A percentile compares a stretch with the other conserved stretches of the same genome.
phyloP scores from a whole-genome alignment of 2,329 filamentous ascomycete genomes.

The Thielaviopsis ethacetica region DNA sequence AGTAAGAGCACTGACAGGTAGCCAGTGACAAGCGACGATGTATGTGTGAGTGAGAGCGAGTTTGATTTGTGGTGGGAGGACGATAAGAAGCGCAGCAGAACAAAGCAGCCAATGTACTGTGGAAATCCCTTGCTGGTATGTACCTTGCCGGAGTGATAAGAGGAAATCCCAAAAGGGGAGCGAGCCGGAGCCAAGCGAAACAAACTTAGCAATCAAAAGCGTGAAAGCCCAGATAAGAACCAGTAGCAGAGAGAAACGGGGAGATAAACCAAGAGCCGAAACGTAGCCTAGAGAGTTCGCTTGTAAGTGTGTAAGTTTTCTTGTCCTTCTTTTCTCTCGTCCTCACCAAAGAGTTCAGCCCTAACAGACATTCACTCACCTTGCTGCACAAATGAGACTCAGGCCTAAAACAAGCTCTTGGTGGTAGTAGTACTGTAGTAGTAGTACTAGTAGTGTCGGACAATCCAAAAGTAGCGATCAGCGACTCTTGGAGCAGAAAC shows the following conservation, averaged over 20 bases:
- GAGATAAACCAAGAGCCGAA: neutral
- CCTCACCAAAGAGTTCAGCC: neutral
- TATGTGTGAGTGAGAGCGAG: too few species aligned
- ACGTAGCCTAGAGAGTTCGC: neutral
- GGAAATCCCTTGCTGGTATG: neutral
- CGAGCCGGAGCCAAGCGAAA: neutral
- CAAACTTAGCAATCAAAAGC: neutral
- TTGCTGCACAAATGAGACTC: neutral
- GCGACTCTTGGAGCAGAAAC: too few species aligned
- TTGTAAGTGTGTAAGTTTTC: neutral
- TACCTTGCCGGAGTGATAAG: neutral
- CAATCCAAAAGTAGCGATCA: neutral
- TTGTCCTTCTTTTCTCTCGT: neutral
- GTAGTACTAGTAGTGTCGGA: too few species aligned
- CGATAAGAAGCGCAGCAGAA: neutral
- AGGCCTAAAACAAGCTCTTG: neutral
- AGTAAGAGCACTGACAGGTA: neutral
- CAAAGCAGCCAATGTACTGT: neutral
- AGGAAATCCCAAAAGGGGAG: neutral
- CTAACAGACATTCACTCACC: neutral
- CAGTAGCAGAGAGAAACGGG: neutral
- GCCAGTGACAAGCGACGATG: neutral
- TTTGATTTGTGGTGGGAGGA: neutral
- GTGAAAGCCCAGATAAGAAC: neutral
- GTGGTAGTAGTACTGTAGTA: too few species aligned